phyloP scores from a whole-genome alignment of 768 basidiomycete species.

The Astraeus odoratus region DNA sequence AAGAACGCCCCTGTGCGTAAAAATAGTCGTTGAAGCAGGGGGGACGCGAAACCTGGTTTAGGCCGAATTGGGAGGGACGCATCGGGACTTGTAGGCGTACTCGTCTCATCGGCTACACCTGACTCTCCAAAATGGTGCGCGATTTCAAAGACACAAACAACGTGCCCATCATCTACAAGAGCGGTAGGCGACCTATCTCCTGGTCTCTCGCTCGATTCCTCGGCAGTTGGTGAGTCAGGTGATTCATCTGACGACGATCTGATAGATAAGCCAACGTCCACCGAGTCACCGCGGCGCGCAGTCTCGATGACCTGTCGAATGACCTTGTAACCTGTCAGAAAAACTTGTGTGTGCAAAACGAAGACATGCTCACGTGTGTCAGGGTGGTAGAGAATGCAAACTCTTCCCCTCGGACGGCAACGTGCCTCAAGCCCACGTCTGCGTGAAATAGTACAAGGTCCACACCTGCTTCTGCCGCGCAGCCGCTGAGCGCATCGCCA shows the following conservation, averaged over 20 bases:
- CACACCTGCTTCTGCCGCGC: slow-evolving; percentile 76
- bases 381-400: slow-evolving; percentile 75
- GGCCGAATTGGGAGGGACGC: slow-evolving; percentile 21
- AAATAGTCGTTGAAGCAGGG: slow-evolving; percentile 55
- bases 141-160: slow-evolving; percentile 54
- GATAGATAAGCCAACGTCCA: slow-evolving; percentile 78
- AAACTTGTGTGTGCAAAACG: neutral
- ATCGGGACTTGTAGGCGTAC: slow-evolving; percentile 8
- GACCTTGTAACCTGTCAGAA: slow-evolving; percentile 44
- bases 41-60: slow-evolving; percentile 38
- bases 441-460: slow-evolving; percentile 89
- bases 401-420: slow-evolving; percentile 81
- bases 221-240: slow-evolving; percentile 20
- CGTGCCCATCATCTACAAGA: slow-evolving; percentile 28
- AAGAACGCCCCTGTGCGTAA: slow-evolving; percentile 48
- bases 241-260: slow-evolving; percentile 23
- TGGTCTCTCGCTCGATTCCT: slow-evolving; percentile 16
- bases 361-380: slow-evolving; percentile 62
- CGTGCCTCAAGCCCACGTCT: slow-evolving; percentile 81
- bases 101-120: slow-evolving; percentile 11
- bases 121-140: slow-evolving; percentile 37
- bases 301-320: slow-evolving; percentile 75
- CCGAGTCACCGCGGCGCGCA: slow-evolving; percentile 66
- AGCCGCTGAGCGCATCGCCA: slow-evolving; percentile 81
- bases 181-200: slow-evolving; percentile 21